Evolutionary conservation across 2,329 filamentous ascomycete species (phyloP).

Genomic region (Fusarium sp.): DNA sequence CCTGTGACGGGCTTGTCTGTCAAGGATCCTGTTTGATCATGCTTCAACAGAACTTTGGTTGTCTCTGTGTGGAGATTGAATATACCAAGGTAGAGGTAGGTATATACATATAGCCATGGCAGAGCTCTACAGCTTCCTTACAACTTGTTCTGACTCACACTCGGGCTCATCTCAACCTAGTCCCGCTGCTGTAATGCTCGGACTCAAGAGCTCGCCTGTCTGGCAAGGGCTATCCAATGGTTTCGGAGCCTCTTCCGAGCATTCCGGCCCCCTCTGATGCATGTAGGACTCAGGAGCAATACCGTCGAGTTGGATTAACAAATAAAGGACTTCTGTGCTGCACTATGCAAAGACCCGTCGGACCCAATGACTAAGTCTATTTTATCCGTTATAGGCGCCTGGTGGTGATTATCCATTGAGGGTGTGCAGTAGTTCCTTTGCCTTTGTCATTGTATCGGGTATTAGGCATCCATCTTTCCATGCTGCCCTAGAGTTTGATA

Average conservation of each 20-base stretch:
- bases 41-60: too few species aligned
- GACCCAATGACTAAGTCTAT: not conserved
- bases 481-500: not conserved
- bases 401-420: conserved; percentile 5
- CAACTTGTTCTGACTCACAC: not conserved
- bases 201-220: not conserved
- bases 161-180: not conserved
- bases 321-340: not conserved
- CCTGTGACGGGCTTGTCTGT: not conserved
- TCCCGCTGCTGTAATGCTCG: not conserved
- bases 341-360: not conserved
- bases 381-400: conserved; percentile 22
- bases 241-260: conserved; percentile 23
- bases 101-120: not conserved
- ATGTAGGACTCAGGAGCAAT: not conserved
- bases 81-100: too few species aligned
- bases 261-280: conserved; percentile 19
- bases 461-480: not conserved
- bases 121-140: not conserved
- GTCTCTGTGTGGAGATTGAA: too few species aligned
- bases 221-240: conserved; percentile 22
- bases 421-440: conserved; percentile 22
- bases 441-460: not conserved
- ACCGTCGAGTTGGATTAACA: not conserved
- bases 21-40: not conserved